A percentile compares a stretch with the other conserved stretches of the same genome.
Conservation (phyloP, 1,284 basidiomycete genomes). For the Xerocomus nothofagi region DNA sequence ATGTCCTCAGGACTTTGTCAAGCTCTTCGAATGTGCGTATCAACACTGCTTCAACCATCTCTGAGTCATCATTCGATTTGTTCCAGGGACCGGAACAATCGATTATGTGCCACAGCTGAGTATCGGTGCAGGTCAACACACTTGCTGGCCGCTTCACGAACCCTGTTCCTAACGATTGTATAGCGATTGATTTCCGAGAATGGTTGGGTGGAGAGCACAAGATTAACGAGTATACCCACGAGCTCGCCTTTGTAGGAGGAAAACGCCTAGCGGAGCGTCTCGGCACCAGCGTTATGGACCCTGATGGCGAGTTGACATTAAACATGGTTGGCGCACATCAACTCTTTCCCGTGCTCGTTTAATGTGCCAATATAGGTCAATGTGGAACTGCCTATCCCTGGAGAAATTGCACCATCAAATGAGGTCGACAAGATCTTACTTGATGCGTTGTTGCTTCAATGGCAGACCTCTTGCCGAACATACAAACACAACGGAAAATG, state of each 20-base stretch:
- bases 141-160: background rate
- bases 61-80: slow-evolving; percentile 1
- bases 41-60: background rate
- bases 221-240: slow-evolving; percentile 76
- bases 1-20: slow-evolving; percentile 47
- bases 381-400: slow-evolving; percentile 54
- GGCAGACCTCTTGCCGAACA: slow-evolving; percentile 36
- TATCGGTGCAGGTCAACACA: slow-evolving; percentile 50
- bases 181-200: slow-evolving; percentile 75
- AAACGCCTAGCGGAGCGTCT: slow-evolving; percentile 62
- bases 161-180: slow-evolving; percentile 21
- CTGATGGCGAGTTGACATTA: slow-evolving; percentile 61
- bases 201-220: slow-evolving; percentile 82
- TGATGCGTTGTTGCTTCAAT: slow-evolving; percentile 41
- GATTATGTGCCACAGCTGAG: slow-evolving; percentile 59
- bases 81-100: slow-evolving; percentile 70
- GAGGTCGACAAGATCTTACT: slow-evolving; percentile 39
- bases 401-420: slow-evolving; percentile 29
- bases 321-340: slow-evolving; percentile 62
- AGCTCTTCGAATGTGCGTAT: slow-evolving; percentile 58
- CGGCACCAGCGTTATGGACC: slow-evolving; percentile 65
- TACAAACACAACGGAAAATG: slow-evolving; percentile 63
- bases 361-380: slow-evolving; percentile 39
- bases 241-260: slow-evolving; percentile 74
- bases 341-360: background rate